Evolutionary conservation across 768 basidiomycete genomes (phyloP), one percentile per base, ranked within the genome.

Genomic region (Leccinellum rugosiceps): DNA sequence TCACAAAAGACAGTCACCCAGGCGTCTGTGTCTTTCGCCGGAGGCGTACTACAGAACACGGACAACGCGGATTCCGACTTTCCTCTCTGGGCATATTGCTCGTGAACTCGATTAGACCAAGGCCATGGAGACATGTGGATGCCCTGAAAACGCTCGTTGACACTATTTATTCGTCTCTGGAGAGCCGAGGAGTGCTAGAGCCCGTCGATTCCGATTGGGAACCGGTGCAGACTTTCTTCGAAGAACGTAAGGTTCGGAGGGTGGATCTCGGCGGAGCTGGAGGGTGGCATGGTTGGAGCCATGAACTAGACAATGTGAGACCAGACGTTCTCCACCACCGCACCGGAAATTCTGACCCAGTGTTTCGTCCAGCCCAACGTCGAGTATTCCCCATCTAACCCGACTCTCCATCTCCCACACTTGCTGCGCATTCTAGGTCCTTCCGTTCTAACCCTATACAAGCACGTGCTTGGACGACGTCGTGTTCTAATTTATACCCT

Each of bases 401-500:
- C 89, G 6, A 83, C 85, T 5, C 71, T 87, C 3, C 88, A 90
- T 60, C 82, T 94, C 41, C 81, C 91, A 0, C 87, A 90, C 57
- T 74, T 93, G 21, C 73, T 93, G 28, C 84, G 86, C 28, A 84
- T 92, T 52, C 77, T 94, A 25, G 92, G 92, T 0, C 89, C 90
- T 0, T 89, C 90, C 1, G 82, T 83, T 0, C 72, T 93, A 34
- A 92, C 89, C 0, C 71, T 93, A 3, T 90, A 90, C 74, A 92
- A 92, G 65, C 83, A 92, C 63, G 81, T 90, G 15, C 77, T 93
- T 5, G 86, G 85, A 0, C 80, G 91, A 6, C 83, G 79, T 52
- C 78, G 92, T 15, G 82, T 93, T n/a, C 75, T 94, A 35, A 86
- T 94, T 32, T 90, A 89, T 67, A 90, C 91, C 0, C 75, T 84